Evolutionary conservation across 192 early-diverging fungal genomes (phyloP).

Genomic region (Dissophora ornata): DNA sequence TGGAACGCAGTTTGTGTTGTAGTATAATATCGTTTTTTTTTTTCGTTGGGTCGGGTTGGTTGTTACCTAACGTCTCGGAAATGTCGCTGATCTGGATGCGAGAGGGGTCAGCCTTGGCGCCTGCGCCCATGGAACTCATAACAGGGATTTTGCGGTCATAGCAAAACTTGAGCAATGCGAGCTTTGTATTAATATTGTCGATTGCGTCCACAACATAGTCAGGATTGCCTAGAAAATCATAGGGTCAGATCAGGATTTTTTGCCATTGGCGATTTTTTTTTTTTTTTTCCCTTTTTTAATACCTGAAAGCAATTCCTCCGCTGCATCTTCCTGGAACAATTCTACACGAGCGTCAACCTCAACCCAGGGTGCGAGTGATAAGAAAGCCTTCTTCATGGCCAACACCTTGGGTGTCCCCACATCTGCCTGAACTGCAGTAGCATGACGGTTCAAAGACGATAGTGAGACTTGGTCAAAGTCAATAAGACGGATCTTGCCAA

Average conservation of each 20-base stretch:
- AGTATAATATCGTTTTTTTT: too few species aligned
- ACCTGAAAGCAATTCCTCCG: constrained; percentile 76
- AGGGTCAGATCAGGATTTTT: too few species aligned
- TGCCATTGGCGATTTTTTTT: neutral
- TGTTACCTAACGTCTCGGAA: constrained; percentile 84
- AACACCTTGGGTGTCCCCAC: constrained; percentile 90
- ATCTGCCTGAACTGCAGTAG: constrained; percentile 89
- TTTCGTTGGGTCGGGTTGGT: too few species aligned
- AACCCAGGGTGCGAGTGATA: constrained; percentile 80
- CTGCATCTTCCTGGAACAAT: constrained; percentile 78
- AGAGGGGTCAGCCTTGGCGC: constrained; percentile 97
- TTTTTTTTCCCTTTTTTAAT: neutral
- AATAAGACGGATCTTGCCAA: constrained; percentile 86
- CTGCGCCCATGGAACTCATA: constrained; percentile 96
- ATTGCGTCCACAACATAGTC: constrained; percentile 91
- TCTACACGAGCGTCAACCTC: constrained; percentile 81
- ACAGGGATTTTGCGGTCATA: constrained; percentile 76
- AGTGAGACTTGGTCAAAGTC: constrained; percentile 99
- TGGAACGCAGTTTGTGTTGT: neutral
- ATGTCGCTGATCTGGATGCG: constrained; percentile 97
- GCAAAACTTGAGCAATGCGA: constrained; percentile 91
- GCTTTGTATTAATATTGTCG: constrained; percentile 96
- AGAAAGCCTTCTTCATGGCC: constrained; percentile 79
- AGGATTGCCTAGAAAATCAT: constrained; percentile 53
- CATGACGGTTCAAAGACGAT: constrained; percentile 94